Conservation (phyloP, 352 stramenopile genomes). For the Phytophthora pseudosyringae region DNA sequence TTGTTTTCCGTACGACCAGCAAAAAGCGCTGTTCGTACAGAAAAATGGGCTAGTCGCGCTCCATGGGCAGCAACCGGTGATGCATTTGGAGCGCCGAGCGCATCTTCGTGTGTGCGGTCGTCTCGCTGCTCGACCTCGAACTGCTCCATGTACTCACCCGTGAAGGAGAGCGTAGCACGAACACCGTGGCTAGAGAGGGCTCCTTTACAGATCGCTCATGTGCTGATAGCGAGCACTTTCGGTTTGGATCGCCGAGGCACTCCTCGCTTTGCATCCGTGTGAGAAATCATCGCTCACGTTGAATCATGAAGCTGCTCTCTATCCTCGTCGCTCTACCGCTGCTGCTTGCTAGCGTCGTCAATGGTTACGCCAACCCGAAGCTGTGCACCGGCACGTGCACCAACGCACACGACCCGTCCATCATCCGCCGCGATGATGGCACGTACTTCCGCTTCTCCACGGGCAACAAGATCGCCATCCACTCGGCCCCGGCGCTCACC, state of each 20-base stretch:
- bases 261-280: too few species aligned
- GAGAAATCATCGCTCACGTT: too few species aligned
- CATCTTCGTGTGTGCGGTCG: not conserved
- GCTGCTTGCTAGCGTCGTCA: conserved; percentile 17
- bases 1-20: conserved; percentile 11
- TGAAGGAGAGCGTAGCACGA: too few species aligned
- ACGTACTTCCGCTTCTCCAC: conserved; percentile 69
- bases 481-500: conserved; percentile 47
- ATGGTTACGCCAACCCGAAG: conserved; percentile 30
- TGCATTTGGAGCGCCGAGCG: not conserved
- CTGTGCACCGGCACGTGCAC: conserved; percentile 35
- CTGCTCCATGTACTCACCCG: not conserved
- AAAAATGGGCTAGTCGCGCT: conserved; percentile 20
- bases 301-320: conserved; percentile 21
- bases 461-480: conserved; percentile 56
- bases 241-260: too few species aligned
- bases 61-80: not conserved
- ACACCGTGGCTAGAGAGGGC: too few species aligned
- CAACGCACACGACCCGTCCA: conserved; percentile 59
- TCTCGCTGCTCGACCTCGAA: conserved; percentile 3
- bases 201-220: too few species aligned
- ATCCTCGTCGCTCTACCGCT: conserved; percentile 21
- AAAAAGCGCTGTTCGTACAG: conserved; percentile 19
- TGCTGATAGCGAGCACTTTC: too few species aligned
- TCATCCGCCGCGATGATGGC: conserved; percentile 53